These are phyloP conservation scores for Beauveria brongniartii DNA, from an alignment of 2,329 filamentous ascomycete genomes.

Conservation along the genomic window DNA sequence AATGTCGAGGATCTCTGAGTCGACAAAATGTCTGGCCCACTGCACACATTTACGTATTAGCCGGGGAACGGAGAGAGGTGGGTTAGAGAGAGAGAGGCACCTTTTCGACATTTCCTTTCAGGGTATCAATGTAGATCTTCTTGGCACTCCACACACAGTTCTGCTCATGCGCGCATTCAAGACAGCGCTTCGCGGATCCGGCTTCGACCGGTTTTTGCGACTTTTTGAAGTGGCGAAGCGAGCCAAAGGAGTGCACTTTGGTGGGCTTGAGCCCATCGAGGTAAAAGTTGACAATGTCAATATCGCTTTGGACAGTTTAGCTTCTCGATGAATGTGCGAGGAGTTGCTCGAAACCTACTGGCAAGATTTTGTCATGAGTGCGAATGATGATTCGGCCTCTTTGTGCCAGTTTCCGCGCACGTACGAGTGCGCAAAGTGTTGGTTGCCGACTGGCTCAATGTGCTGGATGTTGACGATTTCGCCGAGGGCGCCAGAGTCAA, in stretches of 20 bases:
- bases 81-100: background rate
- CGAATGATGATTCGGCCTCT: conserved; percentile 12
- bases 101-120: conserved; percentile 12
- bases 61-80: background rate
- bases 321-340: background rate
- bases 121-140: conserved; percentile 15
- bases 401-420: conserved; percentile 15
- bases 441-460: conserved; percentile 14
- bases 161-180: conserved; percentile 12
- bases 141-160: conserved; percentile 15
- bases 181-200: conserved; percentile 10
- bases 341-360: background rate
- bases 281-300: conserved; percentile 15
- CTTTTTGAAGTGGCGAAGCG: conserved; percentile 14
- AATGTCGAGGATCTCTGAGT: conserved; percentile 12
- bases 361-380: conserved; percentile 14
- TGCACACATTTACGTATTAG: background rate
- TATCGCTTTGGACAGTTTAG: conserved; percentile 7
- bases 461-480: conserved; percentile 16
- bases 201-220: conserved; percentile 12
- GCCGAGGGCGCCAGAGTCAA: conserved; percentile 13
- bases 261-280: conserved; percentile 11
- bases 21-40: conserved; percentile 15
- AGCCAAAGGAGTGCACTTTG: conserved; percentile 15
- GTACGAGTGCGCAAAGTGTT: conserved; percentile 15